Evolutionary conservation across 768 basidiomycete species (phyloP).

Genomic region (Chalciporus sphaerocephalus): DNA sequence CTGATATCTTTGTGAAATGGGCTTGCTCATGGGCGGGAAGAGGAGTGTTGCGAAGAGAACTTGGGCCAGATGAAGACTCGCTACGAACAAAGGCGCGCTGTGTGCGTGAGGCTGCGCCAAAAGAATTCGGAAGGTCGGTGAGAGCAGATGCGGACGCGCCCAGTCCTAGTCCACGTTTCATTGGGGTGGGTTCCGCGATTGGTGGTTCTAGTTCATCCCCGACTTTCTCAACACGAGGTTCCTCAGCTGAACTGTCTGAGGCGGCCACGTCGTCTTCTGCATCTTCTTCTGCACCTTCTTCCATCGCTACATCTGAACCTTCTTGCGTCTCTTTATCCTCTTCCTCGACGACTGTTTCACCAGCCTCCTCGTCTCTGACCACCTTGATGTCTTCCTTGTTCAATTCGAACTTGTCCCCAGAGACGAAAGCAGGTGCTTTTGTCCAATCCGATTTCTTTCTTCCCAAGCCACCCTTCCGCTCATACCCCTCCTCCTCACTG

Average conservation of each 20-base stretch:
- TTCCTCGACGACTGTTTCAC: constrained; percentile 32
- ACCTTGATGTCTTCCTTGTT: constrained; percentile 40
- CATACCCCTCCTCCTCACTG: constrained; percentile 56
- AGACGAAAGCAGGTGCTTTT: constrained; percentile 73
- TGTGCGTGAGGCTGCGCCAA: constrained; percentile 35
- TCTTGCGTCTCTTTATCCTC: constrained; percentile 36
- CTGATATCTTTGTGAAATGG: constrained; percentile 80
- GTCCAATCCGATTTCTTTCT: constrained; percentile 61
- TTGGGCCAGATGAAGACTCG: constrained; percentile 35
- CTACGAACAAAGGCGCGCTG: constrained; percentile 57
- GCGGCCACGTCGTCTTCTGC: constrained; percentile 36
- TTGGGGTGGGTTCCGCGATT: constrained; percentile 25
- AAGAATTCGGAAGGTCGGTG: constrained; percentile 33
- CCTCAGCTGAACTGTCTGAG: constrained; percentile 34
- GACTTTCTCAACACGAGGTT: constrained; percentile 35
- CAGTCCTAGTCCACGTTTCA: constrained; percentile 19
- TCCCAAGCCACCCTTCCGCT: constrained; percentile 21
- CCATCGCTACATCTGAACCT: constrained; percentile 33
- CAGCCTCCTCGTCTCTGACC: constrained; percentile 34
- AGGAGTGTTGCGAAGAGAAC: constrained; percentile 43
- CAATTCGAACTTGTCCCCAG: constrained; percentile 43
- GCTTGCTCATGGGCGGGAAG: constrained; percentile 62
- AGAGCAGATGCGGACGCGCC: constrained; percentile 15
- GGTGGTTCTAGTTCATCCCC: constrained; percentile 23
- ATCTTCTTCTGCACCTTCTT: constrained; percentile 34